These are phyloP conservation scores for Xerocomus amazonicus DNA, from an alignment of 1,284 basidiomycete species.

Conservation along the genomic window DNA sequence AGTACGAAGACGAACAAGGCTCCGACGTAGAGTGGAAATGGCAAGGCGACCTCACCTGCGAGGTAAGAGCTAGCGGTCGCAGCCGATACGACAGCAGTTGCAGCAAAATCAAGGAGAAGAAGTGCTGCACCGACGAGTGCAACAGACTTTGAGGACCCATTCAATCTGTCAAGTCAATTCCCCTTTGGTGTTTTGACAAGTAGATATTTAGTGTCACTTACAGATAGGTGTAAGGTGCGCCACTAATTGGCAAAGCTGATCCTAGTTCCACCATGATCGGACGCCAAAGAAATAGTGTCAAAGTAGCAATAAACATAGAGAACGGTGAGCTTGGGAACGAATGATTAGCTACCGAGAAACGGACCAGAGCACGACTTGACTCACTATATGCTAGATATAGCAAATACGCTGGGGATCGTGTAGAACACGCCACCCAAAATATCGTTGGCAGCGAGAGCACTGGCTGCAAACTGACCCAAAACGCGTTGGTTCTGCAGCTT, in stretches of 20 bases:
- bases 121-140: conserved; percentile 60
- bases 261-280: conserved; percentile 69
- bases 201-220: conserved; percentile 26
- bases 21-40: conserved; percentile 50
- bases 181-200: background rate
- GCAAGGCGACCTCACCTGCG: conserved; percentile 52
- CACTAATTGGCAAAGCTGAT: conserved; percentile 60
- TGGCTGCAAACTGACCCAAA: conserved; percentile 55
- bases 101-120: conserved; percentile 61
- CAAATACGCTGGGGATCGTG: conserved; percentile 61
- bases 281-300: conserved; percentile 62
- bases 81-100: conserved; percentile 66
- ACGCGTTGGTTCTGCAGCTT: conserved; percentile 34
- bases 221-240: conserved; percentile 68
- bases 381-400: conserved; percentile 55
- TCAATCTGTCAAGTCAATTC: conserved; percentile 40
- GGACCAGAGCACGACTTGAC: conserved; percentile 17
- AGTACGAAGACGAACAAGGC: conserved; percentile 48
- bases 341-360: background rate
- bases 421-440: conserved; percentile 71
- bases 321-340: conserved; percentile 54
- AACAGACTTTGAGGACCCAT: conserved; percentile 56
- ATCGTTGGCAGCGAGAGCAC: conserved; percentile 64
- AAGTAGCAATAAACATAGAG: conserved; percentile 56
- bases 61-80: conserved; percentile 66